These are phyloP conservation scores for Argentina anserina DNA, from an alignment of 306 rosid genomes.

Conservation along the genomic window DNA sequence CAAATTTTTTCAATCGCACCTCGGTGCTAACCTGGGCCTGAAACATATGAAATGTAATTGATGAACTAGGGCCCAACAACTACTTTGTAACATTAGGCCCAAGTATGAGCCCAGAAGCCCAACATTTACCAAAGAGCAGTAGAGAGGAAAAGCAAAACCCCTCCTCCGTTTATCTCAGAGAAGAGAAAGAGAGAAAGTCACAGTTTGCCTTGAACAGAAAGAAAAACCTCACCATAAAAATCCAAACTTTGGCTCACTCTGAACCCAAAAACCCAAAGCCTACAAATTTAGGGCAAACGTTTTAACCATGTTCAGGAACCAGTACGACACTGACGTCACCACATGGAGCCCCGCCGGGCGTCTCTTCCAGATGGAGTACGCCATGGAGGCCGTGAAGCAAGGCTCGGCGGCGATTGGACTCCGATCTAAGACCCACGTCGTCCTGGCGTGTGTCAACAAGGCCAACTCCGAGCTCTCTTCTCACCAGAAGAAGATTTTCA, in stretches of 20 bases:
- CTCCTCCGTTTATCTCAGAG: not conserved
- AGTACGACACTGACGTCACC: constrained; percentile 92
- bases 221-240: constrained; percentile 19
- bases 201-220: constrained; percentile 31
- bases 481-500: constrained; percentile 98
- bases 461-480: constrained; percentile 88
- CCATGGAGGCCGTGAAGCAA: constrained; percentile 98
- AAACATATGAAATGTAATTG: too few species aligned
- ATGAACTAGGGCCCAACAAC: too few species aligned
- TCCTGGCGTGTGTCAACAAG: constrained; percentile 88
- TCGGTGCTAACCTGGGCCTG: too few species aligned
- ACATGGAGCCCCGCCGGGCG: constrained; percentile 94
- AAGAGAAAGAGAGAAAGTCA: not conserved
- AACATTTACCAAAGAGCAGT: too few species aligned
- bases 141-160: not conserved
- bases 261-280: not conserved
- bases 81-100: too few species aligned
- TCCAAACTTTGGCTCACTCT: not conserved
- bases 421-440: constrained; percentile 92
- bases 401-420: constrained; percentile 97
- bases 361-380: constrained; percentile 93
- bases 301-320: constrained; percentile 73
- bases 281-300: not conserved
- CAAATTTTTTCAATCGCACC: too few species aligned
- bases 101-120: too few species aligned